These are phyloP conservation scores for Aspergillus campestris DNA, from an alignment of 495 filamentous ascomycete species.

Conservation along the genomic window DNA sequence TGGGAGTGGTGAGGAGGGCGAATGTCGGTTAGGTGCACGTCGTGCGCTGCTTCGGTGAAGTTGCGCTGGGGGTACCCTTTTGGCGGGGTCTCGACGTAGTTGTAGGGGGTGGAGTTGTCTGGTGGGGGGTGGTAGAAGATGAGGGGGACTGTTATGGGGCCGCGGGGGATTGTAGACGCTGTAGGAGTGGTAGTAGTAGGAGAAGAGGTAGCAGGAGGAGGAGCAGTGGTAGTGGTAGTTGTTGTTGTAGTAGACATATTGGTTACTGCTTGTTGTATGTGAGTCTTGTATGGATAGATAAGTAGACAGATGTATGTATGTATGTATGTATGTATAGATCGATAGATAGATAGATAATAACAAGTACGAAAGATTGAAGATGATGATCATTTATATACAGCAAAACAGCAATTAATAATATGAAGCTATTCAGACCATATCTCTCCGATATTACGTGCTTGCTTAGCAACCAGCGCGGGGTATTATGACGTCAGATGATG, in stretches of 20 bases:
- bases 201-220: too few relatives aligned
- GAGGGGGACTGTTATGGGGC: slow-evolving; percentile 54
- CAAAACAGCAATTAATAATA: background rate
- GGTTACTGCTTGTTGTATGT: background rate
- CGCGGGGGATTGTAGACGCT: slow-evolving; percentile 45
- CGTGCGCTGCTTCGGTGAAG: slow-evolving; percentile 34
- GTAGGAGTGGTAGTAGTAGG: background rate
- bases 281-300: background rate
- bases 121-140: slow-evolving; percentile 61
- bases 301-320: background rate
- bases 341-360: too few relatives aligned
- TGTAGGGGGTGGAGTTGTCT: slow-evolving; percentile 56
- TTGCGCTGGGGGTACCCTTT: slow-evolving; percentile 54
- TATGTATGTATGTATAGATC: too few relatives aligned
- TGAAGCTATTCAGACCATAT: too few relatives aligned
- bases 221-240: slow-evolving; percentile 2
- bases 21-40: slow-evolving; percentile 55
- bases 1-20: slow-evolving; percentile 46
- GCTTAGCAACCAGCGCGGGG: too few relatives aligned
- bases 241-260: slow-evolving; percentile 5
- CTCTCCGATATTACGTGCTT: too few relatives aligned
- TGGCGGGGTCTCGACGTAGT: slow-evolving; percentile 61
- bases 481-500: too few relatives aligned
- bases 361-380: too few relatives aligned
- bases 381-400: too few relatives aligned